phyloP scores from a whole-genome alignment of 768 basidiomycete species.

The Tricholoma furcatifolium region DNA sequence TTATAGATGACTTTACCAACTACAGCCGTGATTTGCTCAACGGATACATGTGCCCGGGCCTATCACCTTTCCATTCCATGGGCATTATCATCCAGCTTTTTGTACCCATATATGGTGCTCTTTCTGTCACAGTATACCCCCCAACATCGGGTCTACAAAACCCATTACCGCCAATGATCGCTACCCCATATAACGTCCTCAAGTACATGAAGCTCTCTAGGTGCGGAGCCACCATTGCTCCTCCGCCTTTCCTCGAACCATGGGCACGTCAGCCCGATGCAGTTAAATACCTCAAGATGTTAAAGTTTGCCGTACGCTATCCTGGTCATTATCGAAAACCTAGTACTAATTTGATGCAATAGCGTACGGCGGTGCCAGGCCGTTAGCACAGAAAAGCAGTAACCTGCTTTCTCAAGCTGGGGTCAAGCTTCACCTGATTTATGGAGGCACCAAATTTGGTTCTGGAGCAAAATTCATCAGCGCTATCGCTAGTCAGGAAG shows the following conservation, averaged over 20 bases:
- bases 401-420: constrained; percentile 10
- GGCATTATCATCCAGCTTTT: constrained; percentile 31
- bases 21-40: too few species aligned
- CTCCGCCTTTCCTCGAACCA: constrained; percentile 38
- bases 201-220: constrained; percentile 27
- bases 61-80: constrained; percentile 40
- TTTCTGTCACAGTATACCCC: constrained; percentile 14
- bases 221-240: constrained; percentile 29
- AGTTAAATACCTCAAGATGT: constrained; percentile 15
- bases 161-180: constrained; percentile 34
- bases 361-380: constrained; percentile 15
- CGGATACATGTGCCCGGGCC: constrained; percentile 20
- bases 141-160: background rate
- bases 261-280: constrained; percentile 30
- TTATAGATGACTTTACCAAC: too few species aligned
- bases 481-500: constrained; percentile 20
- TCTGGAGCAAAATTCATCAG: constrained; percentile 5
- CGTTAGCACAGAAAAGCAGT: constrained; percentile 10
- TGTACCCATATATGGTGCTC: constrained; percentile 22
- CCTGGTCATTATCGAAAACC: too few species aligned
- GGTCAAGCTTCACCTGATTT: constrained; percentile 8
- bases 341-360: background rate
- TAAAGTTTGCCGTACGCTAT: constrained; percentile 10
- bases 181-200: constrained; percentile 39
- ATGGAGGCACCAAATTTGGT: constrained; percentile 19